Conservation (phyloP, 495 filamentous ascomycete genomes). For the Lophiostoma macrostomum region DNA sequence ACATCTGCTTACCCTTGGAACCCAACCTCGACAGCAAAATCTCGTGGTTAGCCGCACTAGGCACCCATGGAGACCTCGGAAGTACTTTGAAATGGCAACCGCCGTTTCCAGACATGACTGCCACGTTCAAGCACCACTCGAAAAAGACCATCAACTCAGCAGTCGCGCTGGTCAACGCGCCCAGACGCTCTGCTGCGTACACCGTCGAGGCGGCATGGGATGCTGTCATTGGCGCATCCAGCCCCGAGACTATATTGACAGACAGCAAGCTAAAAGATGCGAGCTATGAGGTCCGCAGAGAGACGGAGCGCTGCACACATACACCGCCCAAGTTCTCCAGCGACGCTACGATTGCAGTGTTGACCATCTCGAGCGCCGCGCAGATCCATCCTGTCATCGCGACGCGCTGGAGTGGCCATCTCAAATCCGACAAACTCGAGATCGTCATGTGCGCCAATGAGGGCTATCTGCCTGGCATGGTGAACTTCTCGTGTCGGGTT, state of each 20-base stretch:
- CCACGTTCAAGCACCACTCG: conserved; percentile 53
- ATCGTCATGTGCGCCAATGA: conserved; percentile 58
- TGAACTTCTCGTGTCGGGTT: conserved; percentile 60
- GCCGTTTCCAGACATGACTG: conserved; percentile 58
- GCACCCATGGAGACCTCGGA: conserved; percentile 60
- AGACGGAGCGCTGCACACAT: conserved; percentile 54
- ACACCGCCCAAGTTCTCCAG: conserved; percentile 55
- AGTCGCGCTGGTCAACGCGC: conserved; percentile 57
- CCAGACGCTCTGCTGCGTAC: conserved; percentile 53
- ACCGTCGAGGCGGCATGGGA: conserved; percentile 56
- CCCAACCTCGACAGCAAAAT: conserved; percentile 44
- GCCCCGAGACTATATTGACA: conserved; percentile 47
- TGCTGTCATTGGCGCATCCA: conserved; percentile 43
- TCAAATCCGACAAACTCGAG: conserved; percentile 51
- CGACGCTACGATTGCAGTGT: conserved; percentile 55
- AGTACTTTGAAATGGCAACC: conserved; percentile 55
- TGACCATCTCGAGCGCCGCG: conserved; percentile 51
- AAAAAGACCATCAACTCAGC: conserved; percentile 56
- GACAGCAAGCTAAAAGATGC: conserved; percentile 47
- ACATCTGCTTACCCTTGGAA: conserved; percentile 52
- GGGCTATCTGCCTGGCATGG: conserved; percentile 53
- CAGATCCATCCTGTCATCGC: conserved; percentile 61
- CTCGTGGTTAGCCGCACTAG: conserved; percentile 55
- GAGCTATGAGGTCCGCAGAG: conserved; percentile 50
- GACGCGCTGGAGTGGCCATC: conserved; percentile 54